Conservation (phyloP, 2,329 filamentous ascomycete genomes). For the Leptosphaerulina australis region DNA sequence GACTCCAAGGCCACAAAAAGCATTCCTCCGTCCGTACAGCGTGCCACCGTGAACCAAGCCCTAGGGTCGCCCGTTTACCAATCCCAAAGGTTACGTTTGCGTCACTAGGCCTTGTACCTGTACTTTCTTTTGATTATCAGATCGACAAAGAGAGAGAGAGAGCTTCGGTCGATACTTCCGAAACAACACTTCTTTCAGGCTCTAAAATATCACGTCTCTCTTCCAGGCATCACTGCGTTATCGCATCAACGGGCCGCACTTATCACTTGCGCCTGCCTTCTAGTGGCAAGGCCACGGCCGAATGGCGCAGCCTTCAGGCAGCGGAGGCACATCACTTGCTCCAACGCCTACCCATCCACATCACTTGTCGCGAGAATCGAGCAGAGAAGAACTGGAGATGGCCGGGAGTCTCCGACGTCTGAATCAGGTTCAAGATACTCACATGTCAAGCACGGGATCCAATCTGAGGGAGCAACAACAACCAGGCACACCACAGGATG, state of each 20-base stretch:
- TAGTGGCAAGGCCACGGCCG: constrained; percentile 19
- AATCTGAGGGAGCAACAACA: constrained; percentile 26
- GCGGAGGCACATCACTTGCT: constrained; percentile 47
- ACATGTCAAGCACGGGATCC: constrained; percentile 26
- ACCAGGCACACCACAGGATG: constrained; percentile 25
- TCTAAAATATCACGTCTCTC: not conserved
- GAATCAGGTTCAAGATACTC: constrained; percentile 52
- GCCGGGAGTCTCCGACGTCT: constrained; percentile 54
- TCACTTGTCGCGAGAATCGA: constrained; percentile 52
- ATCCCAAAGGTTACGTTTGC: constrained; percentile 36
- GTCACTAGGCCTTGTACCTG: constrained; percentile 23
- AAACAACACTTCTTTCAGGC: constrained; percentile 6
- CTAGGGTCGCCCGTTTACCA: constrained; percentile 28
- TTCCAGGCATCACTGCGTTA: constrained; percentile 30
- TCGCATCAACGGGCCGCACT: constrained; percentile 16
- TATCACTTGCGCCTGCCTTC: constrained; percentile 10
- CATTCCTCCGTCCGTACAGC: constrained; percentile 21
- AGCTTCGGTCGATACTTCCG: not conserved
- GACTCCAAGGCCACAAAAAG: constrained; percentile 25
- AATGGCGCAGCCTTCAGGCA: constrained; percentile 40
- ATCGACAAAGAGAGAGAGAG: constrained; percentile 11
- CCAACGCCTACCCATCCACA: constrained; percentile 47
- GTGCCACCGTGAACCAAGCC: constrained; percentile 27
- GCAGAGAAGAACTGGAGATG: constrained; percentile 58
- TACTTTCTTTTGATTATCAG: constrained; percentile 22